Evolutionary conservation across 148 eudicot genomes (phyloP), one percentile per base, ranked within the genome.

Genomic region (Dysphania ambrosioides): DNA sequence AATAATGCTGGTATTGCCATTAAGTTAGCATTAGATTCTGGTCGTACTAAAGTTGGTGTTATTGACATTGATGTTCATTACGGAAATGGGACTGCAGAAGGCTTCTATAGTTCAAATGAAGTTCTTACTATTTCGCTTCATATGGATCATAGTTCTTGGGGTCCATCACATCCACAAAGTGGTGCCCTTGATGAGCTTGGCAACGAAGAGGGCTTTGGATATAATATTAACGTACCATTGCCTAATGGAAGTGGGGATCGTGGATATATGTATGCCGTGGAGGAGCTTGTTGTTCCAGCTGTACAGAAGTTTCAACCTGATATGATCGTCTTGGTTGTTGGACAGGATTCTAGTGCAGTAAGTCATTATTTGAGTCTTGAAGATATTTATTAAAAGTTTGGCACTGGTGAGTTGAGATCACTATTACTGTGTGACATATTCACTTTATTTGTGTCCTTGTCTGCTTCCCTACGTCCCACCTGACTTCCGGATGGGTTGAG

Each of bases 111-210:
- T 18, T 87, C 97, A 0, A 79, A 86, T 79, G 81, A 83, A 75
- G 97, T 95, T 51, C 90, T 95, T 34, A 92, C 99, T 13, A 76
- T 92, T 38, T 95, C 99, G 2, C 92, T 95, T 79, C 99, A 95
- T 78, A 95, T 95, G 99, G 92, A 90, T 80, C 99, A 95, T 77
- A 88, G 99, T 75, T 89, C 99, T 27, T 95, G 99, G 99, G 99
- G 99, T 7, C 81, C 97, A 0, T 95, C 99, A 40, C 92, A 95
- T 88, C 97, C 99, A 0, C 99, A 95, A 59, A 85, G 72, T 64
- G 97, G 97, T 41, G 77, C 80, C 36, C 69, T 85, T 73, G 87
- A 88, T 79, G 97, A 92, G 88, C 86, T 95, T 12, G 97, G 99
- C 59, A 87, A 84, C 79, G 97, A 86, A 72, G 87, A 82, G 40